Percentiles rank a stretch among this genome's conserved stretches.
These are phyloP conservation scores for Kwoniella sp. DNA, from an alignment of 768 basidiomycete species.

Conservation along the genomic window DNA sequence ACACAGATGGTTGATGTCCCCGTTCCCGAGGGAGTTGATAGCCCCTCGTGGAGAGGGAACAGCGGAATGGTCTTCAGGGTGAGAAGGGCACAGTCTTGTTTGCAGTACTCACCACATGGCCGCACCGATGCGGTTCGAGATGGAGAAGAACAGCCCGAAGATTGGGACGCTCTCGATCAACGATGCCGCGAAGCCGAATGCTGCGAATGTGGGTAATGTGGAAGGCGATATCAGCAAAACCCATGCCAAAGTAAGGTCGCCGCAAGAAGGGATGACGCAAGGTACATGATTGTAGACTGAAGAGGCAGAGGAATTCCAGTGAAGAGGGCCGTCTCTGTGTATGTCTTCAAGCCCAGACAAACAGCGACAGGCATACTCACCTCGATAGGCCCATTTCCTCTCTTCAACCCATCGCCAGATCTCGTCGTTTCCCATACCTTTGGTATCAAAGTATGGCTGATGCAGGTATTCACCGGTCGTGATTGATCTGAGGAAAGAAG, in stretches of 20 bases:
- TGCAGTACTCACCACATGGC: conserved; percentile 83
- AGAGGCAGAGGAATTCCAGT: too few species aligned
- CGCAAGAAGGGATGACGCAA: too few species aligned
- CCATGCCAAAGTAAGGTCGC: too few species aligned
- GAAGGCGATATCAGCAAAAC: too few species aligned
- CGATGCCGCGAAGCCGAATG: conserved; percentile 82
- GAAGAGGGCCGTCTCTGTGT: too few species aligned
- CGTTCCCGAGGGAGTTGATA: too few species aligned
- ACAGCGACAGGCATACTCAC: too few species aligned
- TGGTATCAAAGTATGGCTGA: conserved; percentile 75
- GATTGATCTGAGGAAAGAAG: conserved; percentile 55
- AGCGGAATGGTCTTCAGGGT: too few species aligned
- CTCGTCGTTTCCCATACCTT: conserved; percentile 75
- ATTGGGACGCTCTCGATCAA: conserved; percentile 80
- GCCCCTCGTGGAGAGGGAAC: too few species aligned
- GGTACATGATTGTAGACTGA: too few species aligned
- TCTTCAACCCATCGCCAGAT: conserved; percentile 80
- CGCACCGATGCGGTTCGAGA: conserved; percentile 86
- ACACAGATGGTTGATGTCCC: too few species aligned
- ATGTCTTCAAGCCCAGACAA: too few species aligned
- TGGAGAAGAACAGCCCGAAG: conserved; percentile 75
- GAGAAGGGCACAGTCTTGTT: neutral
- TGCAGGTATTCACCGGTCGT: conserved; percentile 56
- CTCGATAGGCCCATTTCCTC: conserved; percentile 82
- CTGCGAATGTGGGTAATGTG: conserved; percentile 58